These are phyloP conservation scores for Backusella westeae DNA, from an alignment of 192 early-diverging fungal genomes.

Conservation along the genomic window DNA sequence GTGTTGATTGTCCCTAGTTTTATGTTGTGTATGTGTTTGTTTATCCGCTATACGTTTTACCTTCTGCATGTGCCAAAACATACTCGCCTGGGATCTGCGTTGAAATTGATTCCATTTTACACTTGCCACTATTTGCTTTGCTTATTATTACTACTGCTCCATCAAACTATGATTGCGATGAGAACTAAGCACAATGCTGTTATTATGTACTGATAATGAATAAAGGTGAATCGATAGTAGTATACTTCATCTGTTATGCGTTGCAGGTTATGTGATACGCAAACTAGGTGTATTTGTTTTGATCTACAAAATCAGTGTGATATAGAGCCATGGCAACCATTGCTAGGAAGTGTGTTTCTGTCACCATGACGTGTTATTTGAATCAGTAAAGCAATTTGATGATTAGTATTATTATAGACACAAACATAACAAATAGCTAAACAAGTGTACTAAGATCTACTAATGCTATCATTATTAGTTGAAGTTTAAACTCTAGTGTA, in stretches of 20 bases:
- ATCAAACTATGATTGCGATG: constrained; percentile 63
- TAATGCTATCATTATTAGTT: no score
- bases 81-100: constrained; percentile 91
- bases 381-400: constrained; percentile 81
- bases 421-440: constrained; percentile 77
- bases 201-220: neutral
- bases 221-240: neutral
- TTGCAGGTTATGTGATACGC: constrained; percentile 82
- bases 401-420: constrained; percentile 95
- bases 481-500: no score
- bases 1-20: constrained; percentile 83
- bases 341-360: constrained; percentile 76
- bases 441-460: no score
- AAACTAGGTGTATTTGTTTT: constrained; percentile 91
- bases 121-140: constrained; percentile 95
- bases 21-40: constrained; percentile 31
- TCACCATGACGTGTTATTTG: constrained; percentile 90
- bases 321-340: constrained; percentile 91
- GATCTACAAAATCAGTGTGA: constrained; percentile 95
- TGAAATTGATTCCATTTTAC: constrained; percentile 87
- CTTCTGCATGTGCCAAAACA: constrained; percentile 95
- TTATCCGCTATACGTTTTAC: constrained; percentile 36
- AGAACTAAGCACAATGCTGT: neutral
- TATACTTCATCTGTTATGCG: constrained; percentile 82
- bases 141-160: constrained; percentile 88